A percentile compares a stretch with the other conserved stretches of the same genome.
phyloP scores from a whole-genome alignment of 208 protist genomes.

The Strigomonas culicis region DNA sequence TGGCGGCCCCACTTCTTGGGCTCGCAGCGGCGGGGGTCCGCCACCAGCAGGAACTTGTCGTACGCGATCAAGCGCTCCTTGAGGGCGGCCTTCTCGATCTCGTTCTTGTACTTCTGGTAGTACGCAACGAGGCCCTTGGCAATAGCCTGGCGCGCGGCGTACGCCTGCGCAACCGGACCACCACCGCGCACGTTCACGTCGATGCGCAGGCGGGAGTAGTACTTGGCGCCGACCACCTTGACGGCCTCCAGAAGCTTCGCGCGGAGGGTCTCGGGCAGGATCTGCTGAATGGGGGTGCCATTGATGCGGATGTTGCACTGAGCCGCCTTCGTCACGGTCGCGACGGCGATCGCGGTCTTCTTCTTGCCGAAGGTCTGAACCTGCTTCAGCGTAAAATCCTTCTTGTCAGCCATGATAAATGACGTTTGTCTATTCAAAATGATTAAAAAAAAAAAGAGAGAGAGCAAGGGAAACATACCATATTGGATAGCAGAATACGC shows the following conservation, averaged over 20 bases:
- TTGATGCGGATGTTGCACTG: constrained; percentile 99
- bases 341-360: constrained; percentile 99
- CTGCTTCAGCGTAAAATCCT: constrained; percentile 75
- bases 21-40: constrained; percentile 99
- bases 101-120: constrained; percentile 98
- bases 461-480: constrained; percentile 7
- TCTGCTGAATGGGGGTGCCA: constrained; percentile 96
- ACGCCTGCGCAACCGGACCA: constrained; percentile 98
- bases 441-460: constrained; percentile 11
- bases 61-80: constrained; percentile 97
- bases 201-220: constrained; percentile 97
- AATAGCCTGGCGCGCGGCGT: constrained; percentile 99
- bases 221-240: constrained; percentile 93
- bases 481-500: neutral
- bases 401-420: constrained; percentile 76
- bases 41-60: constrained; percentile 99
- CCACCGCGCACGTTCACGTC: constrained; percentile 97
- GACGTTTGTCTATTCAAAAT: constrained; percentile 11
- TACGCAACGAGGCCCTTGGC: constrained; percentile 98
- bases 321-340: constrained; percentile 93
- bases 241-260: constrained; percentile 98
- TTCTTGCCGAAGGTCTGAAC: constrained; percentile 95
- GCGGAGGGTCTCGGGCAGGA: constrained; percentile 97
- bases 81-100: constrained; percentile 97
- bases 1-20: constrained; percentile 99